Evolutionary conservation across 305 asterid genomes (phyloP), one percentile per base, ranked within the genome.

Genomic region (Stenogyne calaminthoides): DNA sequence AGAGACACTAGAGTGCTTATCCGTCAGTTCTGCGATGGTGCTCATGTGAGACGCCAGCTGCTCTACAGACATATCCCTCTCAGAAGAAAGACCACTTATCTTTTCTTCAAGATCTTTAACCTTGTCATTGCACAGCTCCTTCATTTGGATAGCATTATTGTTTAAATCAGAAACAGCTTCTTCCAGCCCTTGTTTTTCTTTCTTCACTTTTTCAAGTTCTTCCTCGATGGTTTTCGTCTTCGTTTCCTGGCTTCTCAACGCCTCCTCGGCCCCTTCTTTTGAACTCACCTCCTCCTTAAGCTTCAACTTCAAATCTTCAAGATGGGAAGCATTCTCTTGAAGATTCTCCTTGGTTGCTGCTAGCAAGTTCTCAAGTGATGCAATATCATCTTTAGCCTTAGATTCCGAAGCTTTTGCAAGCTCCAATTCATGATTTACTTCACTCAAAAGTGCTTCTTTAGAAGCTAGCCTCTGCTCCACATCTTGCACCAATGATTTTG

Each of bases 21-120:
- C 97, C 8, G 87, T 86, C 64, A 93, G 72, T 68, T 91, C 97
- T 4, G 87, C 70, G 74, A 92, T 84, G 36, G 90, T 80, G 85
- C 65, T 78, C 76, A 72, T 63, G 76, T 90, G 98, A 58, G 88
- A 77, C 78, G 85, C 87, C 69, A 93, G 82, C 60, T 88, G 86
- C 76, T 77, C 81, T 18, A 71, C 64, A 39, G 86, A 74, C 65
- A 77, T 77, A 77, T 90, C 98, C 81, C 75, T 83, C 70, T 89
- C 97, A 2, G 88, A 82, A 55, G 63, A 69, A 34, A 32, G 36
- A 32, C 36, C 36, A 32, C 36, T 32, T 32, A 88, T 74, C 76
- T 76, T 81, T 67, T 84, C 92, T 74, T 89, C 91, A 15, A 91
- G 83, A 65, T 85, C 97, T 62, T 76, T 82, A 71, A 85, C 78